These are phyloP conservation scores for Leersia perrieri DNA, from an alignment of 176 grass and related monocot genomes.

Conservation along the genomic window DNA sequence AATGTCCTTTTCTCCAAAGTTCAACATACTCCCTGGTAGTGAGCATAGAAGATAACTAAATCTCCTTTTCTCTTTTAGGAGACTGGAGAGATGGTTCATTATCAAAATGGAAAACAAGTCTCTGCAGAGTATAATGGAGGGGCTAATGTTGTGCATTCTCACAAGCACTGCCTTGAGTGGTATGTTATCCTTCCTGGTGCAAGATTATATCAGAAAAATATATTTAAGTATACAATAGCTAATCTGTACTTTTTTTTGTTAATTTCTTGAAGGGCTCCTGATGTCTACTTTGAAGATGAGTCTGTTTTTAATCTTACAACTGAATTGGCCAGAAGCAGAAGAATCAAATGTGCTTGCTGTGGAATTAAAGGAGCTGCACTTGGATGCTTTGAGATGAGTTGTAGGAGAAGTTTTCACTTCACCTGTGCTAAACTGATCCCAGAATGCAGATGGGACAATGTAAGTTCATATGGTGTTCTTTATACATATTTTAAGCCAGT, in stretches of 20 bases:
- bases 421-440: conserved; percentile 84
- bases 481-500: not conserved
- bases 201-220: not conserved
- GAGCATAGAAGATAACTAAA: not conserved
- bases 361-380: conserved; percentile 92
- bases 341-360: conserved; percentile 91
- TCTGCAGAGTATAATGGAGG: conserved; percentile 51
- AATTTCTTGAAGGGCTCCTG: conserved; percentile 66
- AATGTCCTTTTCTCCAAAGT: not conserved
- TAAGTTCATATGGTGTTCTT: conserved; percentile 42
- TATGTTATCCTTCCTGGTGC: conserved; percentile 25
- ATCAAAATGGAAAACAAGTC: conserved; percentile 62
- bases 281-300: conserved; percentile 90
- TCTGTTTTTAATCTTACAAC: conserved; percentile 63
- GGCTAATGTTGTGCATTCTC: conserved; percentile 55
- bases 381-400: conserved; percentile 80
- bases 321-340: conserved; percentile 80
- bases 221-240: conserved; percentile 11
- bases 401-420: conserved; percentile 87
- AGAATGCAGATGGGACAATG: conserved; percentile 90
- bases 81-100: conserved; percentile 92
- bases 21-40: conserved; percentile 3
- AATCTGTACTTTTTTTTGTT: not conserved
- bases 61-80: conserved; percentile 34
- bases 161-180: conserved; percentile 95